A percentile compares a stretch with the other conserved stretches of the same genome.
Evolutionary conservation across 2,329 filamentous ascomycete species (phyloP).

Genomic region (Aureobasidium lini): DNA sequence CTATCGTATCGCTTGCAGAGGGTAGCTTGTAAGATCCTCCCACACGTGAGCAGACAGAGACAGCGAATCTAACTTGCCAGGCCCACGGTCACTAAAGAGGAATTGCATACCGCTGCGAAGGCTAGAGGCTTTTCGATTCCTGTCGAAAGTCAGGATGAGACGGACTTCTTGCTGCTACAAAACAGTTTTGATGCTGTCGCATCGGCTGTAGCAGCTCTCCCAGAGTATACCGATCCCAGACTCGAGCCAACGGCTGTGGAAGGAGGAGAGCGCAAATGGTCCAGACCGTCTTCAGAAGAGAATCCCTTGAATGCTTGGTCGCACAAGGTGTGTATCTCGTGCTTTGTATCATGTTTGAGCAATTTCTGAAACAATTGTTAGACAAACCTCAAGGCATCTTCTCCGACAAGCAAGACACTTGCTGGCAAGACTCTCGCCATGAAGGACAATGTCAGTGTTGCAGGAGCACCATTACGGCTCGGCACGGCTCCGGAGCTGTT

Average conservation of each 20-base stretch:
- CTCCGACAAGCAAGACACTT: conserved; percentile 21
- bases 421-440: conserved; percentile 31
- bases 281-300: conserved; percentile 21
- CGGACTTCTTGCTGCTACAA: conserved; percentile 22
- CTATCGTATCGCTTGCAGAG: conserved; percentile 23
- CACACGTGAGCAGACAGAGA: not conserved
- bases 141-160: conserved; percentile 19
- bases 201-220: conserved; percentile 18
- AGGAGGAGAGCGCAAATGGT: conserved; percentile 21
- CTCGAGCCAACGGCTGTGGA: conserved; percentile 25
- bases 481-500: conserved; percentile 35
- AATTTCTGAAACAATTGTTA: not conserved
- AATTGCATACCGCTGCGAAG: conserved; percentile 19
- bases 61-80: not conserved
- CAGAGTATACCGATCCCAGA: conserved; percentile 32
- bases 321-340: conserved; percentile 21
- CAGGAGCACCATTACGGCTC: conserved; percentile 37
- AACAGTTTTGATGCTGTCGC: conserved; percentile 24
- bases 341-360: no score
- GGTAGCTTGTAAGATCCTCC: conserved; percentile 15
- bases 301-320: conserved; percentile 41
- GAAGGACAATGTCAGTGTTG: conserved; percentile 44
- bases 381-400: conserved; percentile 24
- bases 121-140: conserved; percentile 22
- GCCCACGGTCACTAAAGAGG: conserved; percentile 22